Percentiles rank a stretch among this genome's conserved stretches.
Evolutionary conservation across 2,329 filamentous ascomycete genomes (phyloP).

Genomic region (Aspergillus sp.): DNA sequence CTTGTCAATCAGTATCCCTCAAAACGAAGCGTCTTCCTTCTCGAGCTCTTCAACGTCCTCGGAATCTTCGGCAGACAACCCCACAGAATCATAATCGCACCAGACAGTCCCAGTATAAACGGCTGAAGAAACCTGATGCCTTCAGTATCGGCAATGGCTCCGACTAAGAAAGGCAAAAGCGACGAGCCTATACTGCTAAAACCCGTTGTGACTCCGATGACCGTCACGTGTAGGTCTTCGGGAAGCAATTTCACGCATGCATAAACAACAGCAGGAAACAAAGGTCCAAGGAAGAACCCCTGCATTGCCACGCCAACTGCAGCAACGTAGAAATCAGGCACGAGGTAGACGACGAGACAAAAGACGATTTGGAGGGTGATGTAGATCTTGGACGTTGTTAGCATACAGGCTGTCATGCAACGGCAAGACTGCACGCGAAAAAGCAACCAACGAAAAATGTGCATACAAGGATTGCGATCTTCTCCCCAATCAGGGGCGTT

Average conservation of each 20-base stretch:
- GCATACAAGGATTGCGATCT: slow-evolving; percentile 51
- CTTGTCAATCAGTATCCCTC: background rate
- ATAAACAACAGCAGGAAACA: slow-evolving; percentile 74
- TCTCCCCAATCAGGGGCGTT: slow-evolving; percentile 67
- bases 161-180: slow-evolving; percentile 43
- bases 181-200: slow-evolving; percentile 70
- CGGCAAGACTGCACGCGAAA: background rate
- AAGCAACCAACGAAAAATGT: background rate
- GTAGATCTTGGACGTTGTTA: slow-evolving; percentile 24
- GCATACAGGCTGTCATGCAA: slow-evolving; percentile 20
- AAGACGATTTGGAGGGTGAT: slow-evolving; percentile 64
- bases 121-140: slow-evolving; percentile 61
- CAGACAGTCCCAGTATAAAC: background rate
- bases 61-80: background rate
- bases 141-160: slow-evolving; percentile 51
- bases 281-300: slow-evolving; percentile 75
- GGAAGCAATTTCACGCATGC: slow-evolving; percentile 73
- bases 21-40: background rate
- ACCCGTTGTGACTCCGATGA: slow-evolving; percentile 75
- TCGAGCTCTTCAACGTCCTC: background rate
- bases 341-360: slow-evolving; percentile 82
- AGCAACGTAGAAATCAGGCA: slow-evolving; percentile 72
- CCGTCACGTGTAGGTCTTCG: slow-evolving; percentile 68
- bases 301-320: slow-evolving; percentile 68
- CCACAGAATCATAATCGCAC: background rate